These are phyloP conservation scores for Mycena citricolor DNA, from an alignment of 1,284 basidiomycete genomes.

Conservation along the genomic window DNA sequence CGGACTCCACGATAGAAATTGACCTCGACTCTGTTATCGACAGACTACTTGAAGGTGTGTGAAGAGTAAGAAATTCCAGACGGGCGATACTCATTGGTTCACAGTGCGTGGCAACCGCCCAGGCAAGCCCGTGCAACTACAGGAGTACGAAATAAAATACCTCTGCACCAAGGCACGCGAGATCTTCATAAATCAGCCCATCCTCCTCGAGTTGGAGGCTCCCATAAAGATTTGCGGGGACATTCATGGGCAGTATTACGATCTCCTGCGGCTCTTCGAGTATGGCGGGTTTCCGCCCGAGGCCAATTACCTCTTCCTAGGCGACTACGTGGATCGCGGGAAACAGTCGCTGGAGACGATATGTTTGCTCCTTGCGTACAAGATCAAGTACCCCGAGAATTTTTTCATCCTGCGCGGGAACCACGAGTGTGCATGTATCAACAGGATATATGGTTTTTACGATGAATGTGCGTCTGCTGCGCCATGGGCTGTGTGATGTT, in stretches of 20 bases:
- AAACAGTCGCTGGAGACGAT: constrained; percentile 95
- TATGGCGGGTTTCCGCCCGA: constrained; percentile 95
- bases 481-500: constrained; percentile 10
- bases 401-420: constrained; percentile 95
- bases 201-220: constrained; percentile 90
- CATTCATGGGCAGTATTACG: constrained; percentile 95
- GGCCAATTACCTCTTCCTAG: constrained; percentile 94
- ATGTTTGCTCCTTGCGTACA: constrained; percentile 87
- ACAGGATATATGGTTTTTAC: constrained; percentile 95
- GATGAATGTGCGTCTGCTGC: constrained; percentile 77
- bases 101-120: constrained; percentile 90
- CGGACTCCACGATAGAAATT: constrained; percentile 89
- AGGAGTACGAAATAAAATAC: constrained; percentile 95
- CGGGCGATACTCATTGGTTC: background rate
- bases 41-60: constrained; percentile 91
- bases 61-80: too few relatives aligned
- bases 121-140: constrained; percentile 89
- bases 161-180: constrained; percentile 92
- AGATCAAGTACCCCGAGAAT: constrained; percentile 98
- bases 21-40: constrained; percentile 98
- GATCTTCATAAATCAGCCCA: constrained; percentile 95
- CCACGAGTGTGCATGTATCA: constrained; percentile 93
- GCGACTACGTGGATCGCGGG: constrained; percentile 94
- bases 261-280: constrained; percentile 85
- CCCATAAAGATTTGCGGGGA: constrained; percentile 98